Percentiles rank a stretch among this genome's conserved stretches.
Conservation (phyloP, 169 alveolate genomes). For the Cryptosporidium baileyi region DNA sequence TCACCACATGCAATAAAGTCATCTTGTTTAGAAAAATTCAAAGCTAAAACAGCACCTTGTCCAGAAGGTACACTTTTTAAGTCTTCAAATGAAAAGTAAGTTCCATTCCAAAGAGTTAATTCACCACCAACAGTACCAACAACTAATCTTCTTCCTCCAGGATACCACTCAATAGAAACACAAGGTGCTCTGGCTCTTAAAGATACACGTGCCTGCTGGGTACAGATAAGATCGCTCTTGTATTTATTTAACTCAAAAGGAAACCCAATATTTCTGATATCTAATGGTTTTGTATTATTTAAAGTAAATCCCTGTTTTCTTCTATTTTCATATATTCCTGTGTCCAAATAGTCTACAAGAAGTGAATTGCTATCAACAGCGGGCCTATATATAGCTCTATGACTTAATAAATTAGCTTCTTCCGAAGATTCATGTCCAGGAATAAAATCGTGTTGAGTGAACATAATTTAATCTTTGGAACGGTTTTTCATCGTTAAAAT, state of each 20-base stretch:
- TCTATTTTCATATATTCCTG: slow-evolving; percentile 42
- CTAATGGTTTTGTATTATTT: slow-evolving; percentile 22
- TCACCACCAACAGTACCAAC: slow-evolving; percentile 89
- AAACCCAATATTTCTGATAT: slow-evolving; percentile 35
- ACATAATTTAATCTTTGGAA: slow-evolving; percentile 5
- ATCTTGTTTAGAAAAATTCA: slow-evolving; percentile 64
- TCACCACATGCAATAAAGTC: slow-evolving; percentile 69
- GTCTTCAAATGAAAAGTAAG: slow-evolving; percentile 84
- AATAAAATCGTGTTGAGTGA: slow-evolving; percentile 68
- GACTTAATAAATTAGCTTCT: slow-evolving; percentile 61
- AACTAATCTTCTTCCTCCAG: slow-evolving; percentile 83
- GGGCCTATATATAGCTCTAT: slow-evolving; percentile 61
- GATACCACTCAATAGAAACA: slow-evolving; percentile 81
- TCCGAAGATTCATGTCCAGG: slow-evolving; percentile 69
- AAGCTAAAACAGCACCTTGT: slow-evolving; percentile 65
- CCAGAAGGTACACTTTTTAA: slow-evolving; percentile 80
- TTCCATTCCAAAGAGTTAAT: slow-evolving; percentile 86
- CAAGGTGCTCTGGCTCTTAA: slow-evolving; percentile 70
- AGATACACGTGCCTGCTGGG: slow-evolving; percentile 69
- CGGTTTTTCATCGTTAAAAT: neutral
- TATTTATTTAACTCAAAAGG: slow-evolving; percentile 59
- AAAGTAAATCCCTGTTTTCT: slow-evolving; percentile 11
- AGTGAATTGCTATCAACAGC: slow-evolving; percentile 64
- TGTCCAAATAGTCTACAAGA: slow-evolving; percentile 51
- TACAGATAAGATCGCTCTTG: slow-evolving; percentile 47